Percentiles rank a stretch among this genome's conserved stretches.
Conservation (phyloP, 75 land plant genomes). For the Cunninghamia lanceolata region DNA sequence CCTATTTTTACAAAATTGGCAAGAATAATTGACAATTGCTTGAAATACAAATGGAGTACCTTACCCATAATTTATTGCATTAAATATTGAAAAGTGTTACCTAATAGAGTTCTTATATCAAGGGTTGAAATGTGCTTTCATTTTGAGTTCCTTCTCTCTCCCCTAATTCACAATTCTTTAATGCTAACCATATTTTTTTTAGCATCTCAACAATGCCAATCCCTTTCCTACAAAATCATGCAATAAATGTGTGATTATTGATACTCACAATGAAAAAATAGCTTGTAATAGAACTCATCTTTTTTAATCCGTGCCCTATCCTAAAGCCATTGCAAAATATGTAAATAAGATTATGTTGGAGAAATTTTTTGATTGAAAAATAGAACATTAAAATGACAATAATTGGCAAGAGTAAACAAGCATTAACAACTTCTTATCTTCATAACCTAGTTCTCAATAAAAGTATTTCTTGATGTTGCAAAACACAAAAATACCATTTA, state of each 20-base stretch:
- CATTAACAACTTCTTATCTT: too few species aligned
- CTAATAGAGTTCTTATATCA: too few species aligned
- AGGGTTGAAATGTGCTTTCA: background rate
- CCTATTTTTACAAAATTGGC: background rate
- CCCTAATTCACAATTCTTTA: background rate
- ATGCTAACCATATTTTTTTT: background rate
- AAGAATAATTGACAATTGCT: too few species aligned
- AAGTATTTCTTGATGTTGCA: too few species aligned
- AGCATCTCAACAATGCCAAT: constrained; percentile 8
- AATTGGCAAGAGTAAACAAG: background rate
- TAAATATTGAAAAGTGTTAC: too few species aligned
- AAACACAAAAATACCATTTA: too few species aligned
- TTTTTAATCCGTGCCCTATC: background rate
- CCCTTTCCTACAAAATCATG: background rate
- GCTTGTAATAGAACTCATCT: too few species aligned
- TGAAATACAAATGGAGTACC: background rate
- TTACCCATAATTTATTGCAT: background rate
- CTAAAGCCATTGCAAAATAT: background rate
- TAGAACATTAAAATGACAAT: background rate
- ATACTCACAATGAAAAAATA: background rate
- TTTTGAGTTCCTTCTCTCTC: background rate
- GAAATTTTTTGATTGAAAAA: background rate
- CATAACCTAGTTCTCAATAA: background rate
- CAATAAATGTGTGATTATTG: background rate
- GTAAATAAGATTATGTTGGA: too few species aligned